A percentile compares a stretch with the other conserved stretches of the same genome.
Evolutionary conservation across 768 basidiomycete species (phyloP).

Genomic region (Suillus paluster): DNA sequence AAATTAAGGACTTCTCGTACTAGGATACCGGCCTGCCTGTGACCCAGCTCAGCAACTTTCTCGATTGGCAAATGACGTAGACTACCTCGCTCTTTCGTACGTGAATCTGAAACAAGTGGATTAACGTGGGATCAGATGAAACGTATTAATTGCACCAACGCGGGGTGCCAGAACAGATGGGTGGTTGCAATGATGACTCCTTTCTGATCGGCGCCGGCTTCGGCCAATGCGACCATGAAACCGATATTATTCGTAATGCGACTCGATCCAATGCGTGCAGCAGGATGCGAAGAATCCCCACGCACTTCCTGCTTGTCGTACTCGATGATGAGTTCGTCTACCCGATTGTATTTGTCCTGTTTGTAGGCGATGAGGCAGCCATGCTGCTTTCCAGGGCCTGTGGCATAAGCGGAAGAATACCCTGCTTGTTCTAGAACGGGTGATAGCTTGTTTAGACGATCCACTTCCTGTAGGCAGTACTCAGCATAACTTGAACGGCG

Average conservation of each 20-base stretch:
- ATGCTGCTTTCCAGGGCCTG: conserved; percentile 79
- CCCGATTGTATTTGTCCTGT: conserved; percentile 48
- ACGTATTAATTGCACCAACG: conserved; percentile 46
- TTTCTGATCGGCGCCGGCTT: conserved; percentile 38
- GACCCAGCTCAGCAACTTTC: background rate
- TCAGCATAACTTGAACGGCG: background rate
- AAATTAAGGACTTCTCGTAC: conserved; percentile 65
- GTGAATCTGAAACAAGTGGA: conserved; percentile 40
- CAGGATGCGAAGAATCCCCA: conserved; percentile 33
- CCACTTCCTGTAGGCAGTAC: conserved; percentile 71
- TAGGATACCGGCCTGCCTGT: conserved; percentile 79
- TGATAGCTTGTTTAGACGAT: conserved; percentile 72
- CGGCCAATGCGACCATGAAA: conserved; percentile 68
- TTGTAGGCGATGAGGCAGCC: conserved; percentile 86
- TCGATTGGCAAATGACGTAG: background rate
- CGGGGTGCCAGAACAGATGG: conserved; percentile 95
- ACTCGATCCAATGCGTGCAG: conserved; percentile 54
- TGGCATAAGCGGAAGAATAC: conserved; percentile 67
- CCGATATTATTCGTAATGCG: conserved; percentile 84
- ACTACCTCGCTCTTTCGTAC: conserved; percentile 81
- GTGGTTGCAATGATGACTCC: conserved; percentile 86
- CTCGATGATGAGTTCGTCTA: conserved; percentile 52
- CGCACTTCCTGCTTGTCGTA: conserved; percentile 73
- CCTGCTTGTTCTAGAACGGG: conserved; percentile 67
- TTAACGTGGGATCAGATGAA: background rate